A percentile compares a stretch with the other conserved stretches of the same genome.
phyloP scores from a whole-genome alignment of 805 yeast species.

The Saturnispora diversa region DNA sequence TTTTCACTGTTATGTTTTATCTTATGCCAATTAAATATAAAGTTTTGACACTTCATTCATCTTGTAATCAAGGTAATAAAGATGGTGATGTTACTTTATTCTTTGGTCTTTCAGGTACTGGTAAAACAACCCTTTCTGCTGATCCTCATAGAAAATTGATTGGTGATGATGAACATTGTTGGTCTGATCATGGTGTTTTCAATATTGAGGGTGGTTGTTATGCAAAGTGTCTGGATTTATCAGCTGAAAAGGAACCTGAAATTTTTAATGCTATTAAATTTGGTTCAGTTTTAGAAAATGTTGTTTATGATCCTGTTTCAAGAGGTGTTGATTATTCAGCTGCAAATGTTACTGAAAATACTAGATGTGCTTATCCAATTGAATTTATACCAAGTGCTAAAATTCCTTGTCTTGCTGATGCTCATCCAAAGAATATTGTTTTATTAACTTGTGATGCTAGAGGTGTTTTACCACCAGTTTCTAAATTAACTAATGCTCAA shows the following conservation, averaged over 20 bases:
- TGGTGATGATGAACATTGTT: constrained; percentile 99
- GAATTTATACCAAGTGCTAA: constrained; percentile 94
- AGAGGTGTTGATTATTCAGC: constrained; percentile 83
- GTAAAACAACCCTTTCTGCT: constrained; percentile 95
- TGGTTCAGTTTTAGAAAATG: constrained; percentile 92
- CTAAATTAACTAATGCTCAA: constrained; percentile 86
- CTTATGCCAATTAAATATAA: constrained; percentile 92
- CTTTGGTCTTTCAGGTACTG: constrained; percentile 97
- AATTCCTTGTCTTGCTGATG: constrained; percentile 85
- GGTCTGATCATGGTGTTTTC: constrained; percentile 98
- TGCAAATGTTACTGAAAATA: constrained; percentile 84
- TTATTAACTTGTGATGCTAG: constrained; percentile 95
- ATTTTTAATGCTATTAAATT: constrained; percentile 90
- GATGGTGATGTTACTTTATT: constrained; percentile 86
- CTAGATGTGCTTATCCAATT: constrained; percentile 98
- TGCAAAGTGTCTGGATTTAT: constrained; percentile 89
- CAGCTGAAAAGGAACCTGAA: constrained; percentile 94
- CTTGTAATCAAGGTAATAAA: constrained; percentile 82
- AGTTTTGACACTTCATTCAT: constrained; percentile 89
- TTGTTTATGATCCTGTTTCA: constrained; percentile 68
- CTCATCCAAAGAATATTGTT: constrained; percentile 88
- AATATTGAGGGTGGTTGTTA: constrained; percentile 99
- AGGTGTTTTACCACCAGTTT: constrained; percentile 96
- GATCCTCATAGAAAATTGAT: constrained; percentile 89
- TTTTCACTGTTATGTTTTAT: constrained; percentile 97